These are phyloP conservation scores for Tagetes erecta DNA, from an alignment of 129 eudicot species.

Conservation along the genomic window DNA sequence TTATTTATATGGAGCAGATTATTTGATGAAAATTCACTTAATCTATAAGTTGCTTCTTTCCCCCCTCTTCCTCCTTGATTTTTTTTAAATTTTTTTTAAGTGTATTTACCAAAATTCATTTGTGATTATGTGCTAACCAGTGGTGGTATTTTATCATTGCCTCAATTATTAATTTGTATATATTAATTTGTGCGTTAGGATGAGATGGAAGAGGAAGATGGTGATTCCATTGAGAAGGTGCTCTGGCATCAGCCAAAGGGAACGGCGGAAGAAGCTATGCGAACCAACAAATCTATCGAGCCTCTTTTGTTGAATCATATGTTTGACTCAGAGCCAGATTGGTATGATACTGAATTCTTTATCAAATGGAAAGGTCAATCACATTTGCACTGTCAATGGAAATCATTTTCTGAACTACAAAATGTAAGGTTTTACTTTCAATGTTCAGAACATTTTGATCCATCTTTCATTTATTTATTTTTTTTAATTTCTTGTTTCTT, in stretches of 20 bases:
- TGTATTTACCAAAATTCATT: neutral
- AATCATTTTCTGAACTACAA: conserved; percentile 80
- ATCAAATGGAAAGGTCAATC: conserved; percentile 99
- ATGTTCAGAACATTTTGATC: conserved; percentile 14
- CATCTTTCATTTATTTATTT: conserved; percentile 14
- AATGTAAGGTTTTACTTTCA: conserved; percentile 54
- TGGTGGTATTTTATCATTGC: neutral
- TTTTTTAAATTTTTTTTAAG: neutral
- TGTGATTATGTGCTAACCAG: neutral
- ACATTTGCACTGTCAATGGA: conserved; percentile 97
- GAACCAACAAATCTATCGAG: conserved; percentile 64
- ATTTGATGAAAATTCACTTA: conserved; percentile 5
- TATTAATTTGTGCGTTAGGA: conserved; percentile 52
- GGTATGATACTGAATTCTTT: conserved; percentile 81
- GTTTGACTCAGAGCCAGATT: conserved; percentile 84
- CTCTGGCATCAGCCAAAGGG: conserved; percentile 99
- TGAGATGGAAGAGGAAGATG: conserved; percentile 89
- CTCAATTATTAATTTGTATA: conserved; percentile 19
- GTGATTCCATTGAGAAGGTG: conserved; percentile 89
- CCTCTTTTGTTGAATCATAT: conserved; percentile 73
- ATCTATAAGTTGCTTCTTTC: neutral
- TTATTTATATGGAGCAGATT: conserved; percentile 7
- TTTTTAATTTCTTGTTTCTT: conserved; percentile 1
- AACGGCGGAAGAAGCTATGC: conserved; percentile 80
- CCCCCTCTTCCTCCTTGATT: neutral